A percentile compares a stretch with the other conserved stretches of the same genome.
Conservation (phyloP, 2,329 filamentous ascomycete species). For the Claviceps capensis region DNA sequence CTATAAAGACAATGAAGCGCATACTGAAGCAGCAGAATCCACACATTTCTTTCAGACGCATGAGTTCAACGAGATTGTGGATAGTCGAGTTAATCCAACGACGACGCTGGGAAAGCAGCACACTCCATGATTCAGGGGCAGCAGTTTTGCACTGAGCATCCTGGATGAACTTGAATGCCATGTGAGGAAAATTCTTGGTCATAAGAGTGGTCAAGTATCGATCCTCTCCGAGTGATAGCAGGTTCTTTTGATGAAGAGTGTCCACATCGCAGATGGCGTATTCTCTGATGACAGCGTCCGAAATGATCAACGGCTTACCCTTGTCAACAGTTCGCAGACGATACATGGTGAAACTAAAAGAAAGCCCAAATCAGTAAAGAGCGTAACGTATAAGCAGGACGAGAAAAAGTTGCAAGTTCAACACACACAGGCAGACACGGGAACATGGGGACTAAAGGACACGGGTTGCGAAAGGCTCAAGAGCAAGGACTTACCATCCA, state of each 20-base stretch:
- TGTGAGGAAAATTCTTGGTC: conserved; percentile 92
- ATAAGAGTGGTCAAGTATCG: conserved; percentile 93
- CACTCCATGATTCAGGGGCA: conserved; percentile 85
- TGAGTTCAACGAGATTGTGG: conserved; percentile 86
- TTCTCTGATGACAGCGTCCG: conserved; percentile 73
- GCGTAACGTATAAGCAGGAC: conserved; percentile 3
- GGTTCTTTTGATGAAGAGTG: conserved; percentile 93
- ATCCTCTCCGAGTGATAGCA: conserved; percentile 89
- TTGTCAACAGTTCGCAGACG: conserved; percentile 87
- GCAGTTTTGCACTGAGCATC: conserved; percentile 90
- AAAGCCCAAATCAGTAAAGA: conserved; percentile 21
- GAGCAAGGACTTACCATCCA: conserved; percentile 63
- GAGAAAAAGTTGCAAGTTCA: neutral
- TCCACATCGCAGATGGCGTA: conserved; percentile 85
- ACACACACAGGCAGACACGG: neutral
- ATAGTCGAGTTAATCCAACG: conserved; percentile 99
- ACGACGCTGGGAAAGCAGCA: conserved; percentile 91
- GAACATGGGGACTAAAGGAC: neutral
- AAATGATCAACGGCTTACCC: conserved; percentile 86
- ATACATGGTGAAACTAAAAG: conserved; percentile 90
- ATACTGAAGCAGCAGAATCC: conserved; percentile 99
- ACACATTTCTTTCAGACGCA: conserved; percentile 84
- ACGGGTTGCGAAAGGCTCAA: no score
- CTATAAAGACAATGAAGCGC: conserved; percentile 91
- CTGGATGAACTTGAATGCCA: conserved; percentile 92